These are phyloP conservation scores for Naganishia friedmannii DNA, from an alignment of 768 basidiomycete species.

Conservation along the genomic window DNA sequence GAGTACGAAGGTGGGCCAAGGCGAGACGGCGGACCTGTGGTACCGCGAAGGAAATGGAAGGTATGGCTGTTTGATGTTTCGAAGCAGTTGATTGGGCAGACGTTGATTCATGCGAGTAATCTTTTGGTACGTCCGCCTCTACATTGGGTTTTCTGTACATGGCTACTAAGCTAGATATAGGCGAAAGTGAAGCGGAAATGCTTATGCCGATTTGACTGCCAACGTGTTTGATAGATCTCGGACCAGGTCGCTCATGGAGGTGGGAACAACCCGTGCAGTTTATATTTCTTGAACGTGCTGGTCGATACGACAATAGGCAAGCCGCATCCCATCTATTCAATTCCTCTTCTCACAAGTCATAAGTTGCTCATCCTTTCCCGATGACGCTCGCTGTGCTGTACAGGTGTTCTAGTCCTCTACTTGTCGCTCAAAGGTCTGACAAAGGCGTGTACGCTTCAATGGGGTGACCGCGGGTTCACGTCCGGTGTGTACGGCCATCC, in stretches of 20 bases:
- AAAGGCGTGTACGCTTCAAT: slow-evolving; percentile 57
- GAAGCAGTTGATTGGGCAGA: slow-evolving; percentile 74
- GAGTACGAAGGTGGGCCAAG: slow-evolving; percentile 61
- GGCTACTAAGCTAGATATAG: too few species aligned
- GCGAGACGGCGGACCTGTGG: slow-evolving; percentile 32
- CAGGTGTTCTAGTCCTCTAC: slow-evolving; percentile 83
- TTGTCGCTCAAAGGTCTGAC: slow-evolving; percentile 65
- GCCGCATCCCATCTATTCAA: slow-evolving; percentile 37
- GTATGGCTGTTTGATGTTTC: slow-evolving; percentile 96
- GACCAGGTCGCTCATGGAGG: slow-evolving; percentile 68
- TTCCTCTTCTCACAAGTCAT: too few species aligned
- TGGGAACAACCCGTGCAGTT: slow-evolving; percentile 70
- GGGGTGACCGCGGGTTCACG: slow-evolving; percentile 60
- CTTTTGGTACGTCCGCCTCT: slow-evolving; percentile 39
- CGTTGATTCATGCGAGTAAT: slow-evolving; percentile 45
- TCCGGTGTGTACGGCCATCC: slow-evolving; percentile 87
- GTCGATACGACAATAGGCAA: slow-evolving; percentile 86
- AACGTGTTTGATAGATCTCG: slow-evolving; percentile 60
- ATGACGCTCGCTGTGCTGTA: not conserved
- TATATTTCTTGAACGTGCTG: slow-evolving; percentile 89
- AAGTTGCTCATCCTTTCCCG: not conserved
- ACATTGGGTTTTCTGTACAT: too few species aligned
- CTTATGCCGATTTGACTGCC: not conserved
- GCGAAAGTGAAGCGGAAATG: too few species aligned
- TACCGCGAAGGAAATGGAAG: slow-evolving; percentile 79